Base-by-base conservation (phyloP, 1,139 yeast species). In the Lodderomyces beijingensis region DNA sequence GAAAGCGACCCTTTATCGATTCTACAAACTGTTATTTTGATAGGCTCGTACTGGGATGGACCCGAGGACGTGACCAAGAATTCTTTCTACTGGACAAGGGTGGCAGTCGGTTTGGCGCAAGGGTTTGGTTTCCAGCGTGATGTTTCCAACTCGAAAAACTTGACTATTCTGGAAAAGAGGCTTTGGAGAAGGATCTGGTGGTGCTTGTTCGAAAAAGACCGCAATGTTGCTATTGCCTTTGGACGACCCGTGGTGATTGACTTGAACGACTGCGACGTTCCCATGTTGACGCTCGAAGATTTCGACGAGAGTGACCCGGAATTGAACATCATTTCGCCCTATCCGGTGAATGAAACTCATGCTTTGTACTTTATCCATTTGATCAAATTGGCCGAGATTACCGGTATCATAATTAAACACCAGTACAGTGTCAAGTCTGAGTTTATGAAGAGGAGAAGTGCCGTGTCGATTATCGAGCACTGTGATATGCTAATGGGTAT, bases 401-500 rank as follows among this genome's bases (percentile, higher is more conserved):
- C 85, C 43, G 89, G 88, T 2, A 73, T 81, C 31, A 79, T 84
- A 23, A 62, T 81, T 38, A 73, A 76, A 38, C 83, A 81, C 48
- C 93, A 83, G 53, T 79, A 79, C 51, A 73, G 86, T 12, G 82
- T 82, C 10, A 77, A 78, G 39, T 79, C 86, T 0, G 85, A 79
- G 51, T 67, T 65, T 41, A 58, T 74, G 50, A 67, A 60, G 41
- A 47, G 62, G 16, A 61, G 70, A 35, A 65, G 68, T 52, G 67
- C 70, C 49, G 67, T 71, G 37, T 73, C 79, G 17, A 77, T 78
- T 43, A 70, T 77, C 43, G 73, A 79, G 45, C 79, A 80, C 50
- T 84, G 91, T 53, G 94, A 85, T 53, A 72, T 79, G 76, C 68
- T 85, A 33, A 74, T 85, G 79, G 87, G 88, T 21, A 70, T 79